Evolutionary conservation across 2,329 filamentous ascomycete species (phyloP), one percentile per base, ranked within the genome.

Genomic region (Cladophialophora carrionii): DNA sequence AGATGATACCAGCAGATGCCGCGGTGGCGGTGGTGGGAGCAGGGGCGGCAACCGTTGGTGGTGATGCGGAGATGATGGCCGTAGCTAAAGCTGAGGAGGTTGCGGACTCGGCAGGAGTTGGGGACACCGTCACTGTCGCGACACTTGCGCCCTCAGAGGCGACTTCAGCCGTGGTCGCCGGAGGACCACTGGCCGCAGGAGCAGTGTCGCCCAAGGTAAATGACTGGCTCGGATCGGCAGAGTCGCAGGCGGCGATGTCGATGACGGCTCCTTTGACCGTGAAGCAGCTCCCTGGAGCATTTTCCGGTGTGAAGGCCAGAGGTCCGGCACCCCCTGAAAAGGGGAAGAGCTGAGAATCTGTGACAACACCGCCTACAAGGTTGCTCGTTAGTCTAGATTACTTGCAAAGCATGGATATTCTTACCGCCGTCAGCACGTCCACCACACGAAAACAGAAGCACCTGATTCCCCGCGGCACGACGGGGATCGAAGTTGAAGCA

Each of bases 401-500:
- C 10, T 17, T 17, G 37, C 20, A 24, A 5, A 5, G 20, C 22
- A 26, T 20, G 9, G 34, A 12, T 10, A 32, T 22, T 74, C 75
- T 75, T 72, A 78, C 74, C 75, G 52, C 84, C 84, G 64, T 84
- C 85, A 22, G 84, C 84, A 46, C 84, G 78, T 17, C 84, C 84
- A 57, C 84, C 85, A 66, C 85, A 87, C 10, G 84, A 85, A 70
- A 87, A 87, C 26, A 87, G 77, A 37, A 82, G 70, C 14, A 85
- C 83, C 68, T 85, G 83, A 70, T 83, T 81, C 10, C 83, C 83
- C 2, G 78, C 76, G 0, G 77, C 74, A 31, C 83, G 78, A 54
- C 84, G 78, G 4, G 80, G 79, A 69, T 87, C 84, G 66, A 85
- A 85, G 76, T 85, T 87, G 70, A 85, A 76, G 71, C 85, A 87